Evolutionary conservation across 2,329 filamentous ascomycete species (phyloP), one percentile per base, ranked within the genome.

Genomic region (Ascochyta rabiei): DNA sequence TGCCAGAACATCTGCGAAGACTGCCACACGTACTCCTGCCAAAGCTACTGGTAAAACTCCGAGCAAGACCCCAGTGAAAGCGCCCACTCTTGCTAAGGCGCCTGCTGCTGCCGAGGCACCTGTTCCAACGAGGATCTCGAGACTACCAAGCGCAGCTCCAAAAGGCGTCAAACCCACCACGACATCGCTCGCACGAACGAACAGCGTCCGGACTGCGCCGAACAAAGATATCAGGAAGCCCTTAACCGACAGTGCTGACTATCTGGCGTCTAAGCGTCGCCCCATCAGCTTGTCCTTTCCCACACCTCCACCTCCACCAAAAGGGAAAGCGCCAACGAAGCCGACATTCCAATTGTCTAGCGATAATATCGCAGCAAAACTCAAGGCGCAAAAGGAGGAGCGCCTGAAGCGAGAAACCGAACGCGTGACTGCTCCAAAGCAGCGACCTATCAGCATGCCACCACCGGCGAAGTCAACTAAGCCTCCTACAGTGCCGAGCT

Each of bases 301-400:
- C 23, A 79, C 72, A 8, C 80, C 76, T 34, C 76, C 77, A 6
- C 76, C 77, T 13, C 77, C 77, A 15, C 66, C 74, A 8, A 84
- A 81, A 61, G 73, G 72, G 19, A 83, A 81, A 60, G 73, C 80
- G 13, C 79, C 79, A 0, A 84, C 82, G 0, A 76, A 70, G 45
- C 67, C 81, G 7, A 80, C 73, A 3, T 84, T 84, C 62, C 73
- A 79, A 41, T 75, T 84, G 0, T 81, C 82, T 1, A 82, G 82
- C 15, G 81, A 84, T 59, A 79, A 76, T 13, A 73, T 83, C 4
- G 80, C 82, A 2, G 80, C 80, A 4, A 82, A 80, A 59, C 68
- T 83, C n/a, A 82, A 79, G 62, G 80, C 79, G 6, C 75, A 79
- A 19, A 76, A 78, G 41, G 80, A 82, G 56, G 80, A 80, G 51